Percentiles rank a stretch among this genome's conserved stretches.
These are phyloP conservation scores for Lasiosphaeria hispida DNA, from an alignment of 495 filamentous ascomycete species.

Conservation along the genomic window DNA sequence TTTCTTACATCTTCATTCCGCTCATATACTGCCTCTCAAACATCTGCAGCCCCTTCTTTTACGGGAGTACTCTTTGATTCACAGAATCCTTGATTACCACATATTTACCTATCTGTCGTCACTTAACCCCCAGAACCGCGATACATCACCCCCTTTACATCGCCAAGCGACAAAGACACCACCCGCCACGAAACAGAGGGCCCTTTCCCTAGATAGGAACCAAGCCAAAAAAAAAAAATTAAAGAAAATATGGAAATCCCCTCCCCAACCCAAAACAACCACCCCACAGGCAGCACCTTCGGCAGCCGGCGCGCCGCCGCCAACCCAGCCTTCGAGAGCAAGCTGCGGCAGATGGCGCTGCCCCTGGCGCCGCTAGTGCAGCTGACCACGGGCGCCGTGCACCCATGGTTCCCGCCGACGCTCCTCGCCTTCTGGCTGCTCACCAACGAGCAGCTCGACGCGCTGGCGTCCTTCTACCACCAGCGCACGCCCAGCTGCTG, in stretches of 20 bases:
- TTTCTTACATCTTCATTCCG: too few relatives aligned
- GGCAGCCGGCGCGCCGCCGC: constrained; percentile 31
- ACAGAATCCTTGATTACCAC: too few relatives aligned
- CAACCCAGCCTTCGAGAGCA: constrained; percentile 38
- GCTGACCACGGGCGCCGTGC: constrained; percentile 55
- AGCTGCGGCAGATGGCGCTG: constrained; percentile 48
- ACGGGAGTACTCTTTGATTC: too few relatives aligned
- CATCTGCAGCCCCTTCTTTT: too few relatives aligned
- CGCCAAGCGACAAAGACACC: too few relatives aligned
- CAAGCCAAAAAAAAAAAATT: neutral
- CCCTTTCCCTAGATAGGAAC: too few relatives aligned
- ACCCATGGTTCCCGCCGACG: constrained; percentile 65
- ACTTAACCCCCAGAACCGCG: too few relatives aligned
- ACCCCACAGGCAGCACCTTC: constrained; percentile 5
- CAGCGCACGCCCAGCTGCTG: constrained; percentile 58
- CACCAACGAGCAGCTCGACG: constrained; percentile 66
- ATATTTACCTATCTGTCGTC: too few relatives aligned
- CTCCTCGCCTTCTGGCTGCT: constrained; percentile 73
- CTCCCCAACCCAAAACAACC: neutral
- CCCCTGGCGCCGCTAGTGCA: constrained; percentile 57
- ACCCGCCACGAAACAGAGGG: too few relatives aligned
- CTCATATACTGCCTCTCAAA: too few relatives aligned
- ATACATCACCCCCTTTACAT: too few relatives aligned
- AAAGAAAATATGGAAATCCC: constrained; percentile 16
- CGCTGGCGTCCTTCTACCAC: constrained; percentile 72